Percentiles rank a stretch among this genome's conserved stretches.
These are phyloP conservation scores for Kwoniella mangroviensis DNA, from an alignment of 768 basidiomycete species.

Conservation along the genomic window DNA sequence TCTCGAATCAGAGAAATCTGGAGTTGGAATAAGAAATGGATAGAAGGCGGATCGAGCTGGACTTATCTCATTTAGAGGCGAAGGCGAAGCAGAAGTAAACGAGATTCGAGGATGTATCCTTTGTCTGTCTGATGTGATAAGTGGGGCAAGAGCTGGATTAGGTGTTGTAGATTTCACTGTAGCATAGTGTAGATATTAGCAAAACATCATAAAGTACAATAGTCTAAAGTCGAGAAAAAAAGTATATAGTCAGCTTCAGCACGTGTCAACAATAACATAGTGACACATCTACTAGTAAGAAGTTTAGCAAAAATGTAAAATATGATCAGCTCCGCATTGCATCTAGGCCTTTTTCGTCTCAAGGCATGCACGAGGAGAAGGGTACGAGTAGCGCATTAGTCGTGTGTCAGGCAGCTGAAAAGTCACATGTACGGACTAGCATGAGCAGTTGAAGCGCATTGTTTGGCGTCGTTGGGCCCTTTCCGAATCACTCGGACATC, in stretches of 20 bases:
- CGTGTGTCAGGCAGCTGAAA: neutral
- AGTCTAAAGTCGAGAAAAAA: neutral
- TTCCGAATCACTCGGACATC: slow-evolving; percentile 3
- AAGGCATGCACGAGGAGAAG: neutral
- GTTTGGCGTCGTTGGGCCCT: neutral
- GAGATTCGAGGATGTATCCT: neutral
- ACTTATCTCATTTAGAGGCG: neutral
- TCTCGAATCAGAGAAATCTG: neutral
- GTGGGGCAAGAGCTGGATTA: neutral
- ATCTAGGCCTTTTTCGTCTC: neutral
- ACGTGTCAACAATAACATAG: neutral
- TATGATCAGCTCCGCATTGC: neutral
- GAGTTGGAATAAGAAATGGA: neutral
- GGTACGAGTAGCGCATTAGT: neutral
- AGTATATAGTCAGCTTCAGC: neutral
- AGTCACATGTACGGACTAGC: slow-evolving; percentile 5
- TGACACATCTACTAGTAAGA: neutral
- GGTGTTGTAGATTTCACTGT: neutral
- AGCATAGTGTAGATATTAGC: slow-evolving; percentile 7
- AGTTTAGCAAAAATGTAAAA: neutral
- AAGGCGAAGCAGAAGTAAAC: neutral
- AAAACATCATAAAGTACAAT: neutral
- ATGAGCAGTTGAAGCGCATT: neutral
- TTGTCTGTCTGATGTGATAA: neutral
- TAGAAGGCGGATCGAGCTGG: neutral